Evolutionary conservation across 768 basidiomycete species (phyloP).

Genomic region (Chalciporus pseudorubinellus): DNA sequence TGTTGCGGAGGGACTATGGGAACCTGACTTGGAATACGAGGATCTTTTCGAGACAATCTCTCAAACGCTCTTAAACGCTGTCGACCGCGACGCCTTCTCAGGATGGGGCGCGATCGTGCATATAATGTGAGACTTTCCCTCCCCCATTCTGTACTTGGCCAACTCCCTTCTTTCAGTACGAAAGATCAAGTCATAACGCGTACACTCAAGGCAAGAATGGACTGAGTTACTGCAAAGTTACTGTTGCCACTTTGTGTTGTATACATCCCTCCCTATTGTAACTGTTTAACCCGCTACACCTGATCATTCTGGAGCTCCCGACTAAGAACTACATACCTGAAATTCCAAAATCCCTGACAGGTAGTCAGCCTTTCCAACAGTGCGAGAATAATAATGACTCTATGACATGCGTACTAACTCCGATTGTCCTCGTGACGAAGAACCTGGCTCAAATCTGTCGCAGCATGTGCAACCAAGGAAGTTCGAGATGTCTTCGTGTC

Average conservation of each 20-base stretch:
- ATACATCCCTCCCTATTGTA: constrained; percentile 8
- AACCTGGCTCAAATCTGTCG: too few species aligned
- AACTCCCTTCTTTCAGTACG: constrained; percentile 43
- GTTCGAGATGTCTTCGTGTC: too few species aligned
- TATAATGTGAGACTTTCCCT: constrained; percentile 69
- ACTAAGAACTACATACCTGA: not conserved
- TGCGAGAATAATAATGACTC: too few species aligned
- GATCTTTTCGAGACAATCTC: constrained; percentile 98
- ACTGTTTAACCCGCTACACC: not conserved
- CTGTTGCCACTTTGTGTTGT: constrained; percentile 17
- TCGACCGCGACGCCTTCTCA: constrained; percentile 94
- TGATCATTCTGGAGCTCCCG: not conserved
- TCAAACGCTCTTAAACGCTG: constrained; percentile 90
- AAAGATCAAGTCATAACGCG: constrained; percentile 78
- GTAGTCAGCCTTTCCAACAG: too few species aligned
- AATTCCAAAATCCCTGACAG: too few species aligned
- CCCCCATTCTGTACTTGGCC: constrained; percentile 6
- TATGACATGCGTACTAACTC: too few species aligned
- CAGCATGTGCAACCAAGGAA: too few species aligned
- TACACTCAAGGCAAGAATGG: constrained; percentile 89
- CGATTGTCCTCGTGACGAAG: too few species aligned
- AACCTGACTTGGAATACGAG: constrained; percentile 93
- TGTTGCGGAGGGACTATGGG: constrained; percentile 98
- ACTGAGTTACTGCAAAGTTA: constrained; percentile 53
- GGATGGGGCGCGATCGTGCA: constrained; percentile 97